Conservation (phyloP, 495 filamentous ascomycete genomes). For the Friedmanniomyces simplex region DNA sequence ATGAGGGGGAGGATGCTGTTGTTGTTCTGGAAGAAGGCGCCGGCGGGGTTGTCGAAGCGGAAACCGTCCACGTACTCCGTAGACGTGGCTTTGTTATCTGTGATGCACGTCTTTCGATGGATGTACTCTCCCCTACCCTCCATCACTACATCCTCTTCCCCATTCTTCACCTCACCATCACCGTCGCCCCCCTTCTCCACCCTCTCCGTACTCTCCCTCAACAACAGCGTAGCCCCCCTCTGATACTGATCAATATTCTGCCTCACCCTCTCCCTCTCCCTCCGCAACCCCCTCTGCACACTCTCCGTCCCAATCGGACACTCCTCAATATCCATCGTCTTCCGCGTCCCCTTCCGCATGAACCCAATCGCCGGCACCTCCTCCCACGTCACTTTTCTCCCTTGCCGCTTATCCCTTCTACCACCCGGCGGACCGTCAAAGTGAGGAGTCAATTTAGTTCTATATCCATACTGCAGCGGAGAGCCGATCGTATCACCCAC, state of each 20-base stretch:
- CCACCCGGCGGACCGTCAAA: constrained; percentile 60
- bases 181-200: constrained; percentile 39
- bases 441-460: constrained; percentile 93
- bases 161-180: constrained; percentile 13
- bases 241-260: constrained; percentile 61
- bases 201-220: constrained; percentile 75
- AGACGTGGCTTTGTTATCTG: constrained; percentile 65
- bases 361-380: constrained; percentile 80
- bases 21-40: constrained; percentile 98
- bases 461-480: constrained; percentile 82
- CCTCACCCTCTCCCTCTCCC: constrained; percentile 59
- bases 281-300: constrained; percentile 62
- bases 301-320: constrained; percentile 89
- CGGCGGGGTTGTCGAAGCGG: constrained; percentile 79
- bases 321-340: constrained; percentile 87
- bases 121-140: constrained; percentile 39
- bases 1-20: constrained; percentile 92
- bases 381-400: constrained; percentile 34
- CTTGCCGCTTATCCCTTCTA: constrained; percentile 36
- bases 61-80: constrained; percentile 82
- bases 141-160: constrained; percentile 20
- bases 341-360: constrained; percentile 60
- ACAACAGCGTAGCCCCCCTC: constrained; percentile 74
- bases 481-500: constrained; percentile 79
- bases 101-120: constrained; percentile 77